Percentiles rank a stretch among this genome's conserved stretches.
Evolutionary conservation across 2,329 filamentous ascomycete genomes (phyloP).

Genomic region (Stachybotrys elegans): DNA sequence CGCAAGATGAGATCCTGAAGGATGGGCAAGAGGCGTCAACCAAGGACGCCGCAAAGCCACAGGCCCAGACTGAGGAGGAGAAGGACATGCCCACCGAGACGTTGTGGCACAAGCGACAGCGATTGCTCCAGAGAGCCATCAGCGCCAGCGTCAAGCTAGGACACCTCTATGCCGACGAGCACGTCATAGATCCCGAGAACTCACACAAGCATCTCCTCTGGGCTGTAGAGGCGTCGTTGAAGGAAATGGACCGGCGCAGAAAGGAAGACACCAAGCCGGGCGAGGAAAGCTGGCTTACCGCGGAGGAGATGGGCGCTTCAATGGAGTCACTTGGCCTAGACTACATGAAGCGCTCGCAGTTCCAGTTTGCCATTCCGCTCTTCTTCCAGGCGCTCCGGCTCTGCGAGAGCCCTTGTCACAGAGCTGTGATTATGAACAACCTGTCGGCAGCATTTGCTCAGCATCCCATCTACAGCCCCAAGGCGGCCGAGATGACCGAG

Average conservation of each 20-base stretch:
- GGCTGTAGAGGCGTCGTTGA: constrained; percentile 74
- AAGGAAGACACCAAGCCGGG: constrained; percentile 63
- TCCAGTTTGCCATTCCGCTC: constrained; percentile 78
- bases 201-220: constrained; percentile 71
- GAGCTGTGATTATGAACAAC: constrained; percentile 83
- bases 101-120: constrained; percentile 54
- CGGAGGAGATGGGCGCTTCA: constrained; percentile 67
- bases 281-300: constrained; percentile 66
- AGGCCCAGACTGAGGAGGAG: constrained; percentile 2
- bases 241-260: constrained; percentile 66
- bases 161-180: constrained; percentile 72
- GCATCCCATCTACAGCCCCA: constrained; percentile 42
- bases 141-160: constrained; percentile 79
- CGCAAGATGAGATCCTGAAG: constrained; percentile 3
- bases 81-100: constrained; percentile 33
- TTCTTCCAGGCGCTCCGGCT: constrained; percentile 80
- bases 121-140: constrained; percentile 68
- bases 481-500: constrained; percentile 16
- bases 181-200: constrained; percentile 66
- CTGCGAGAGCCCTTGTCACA: constrained; percentile 65
- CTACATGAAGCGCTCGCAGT: constrained; percentile 69
- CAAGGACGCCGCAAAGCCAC: constrained; percentile 18
- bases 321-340: constrained; percentile 72
- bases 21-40: constrained; percentile 9
- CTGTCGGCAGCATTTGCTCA: constrained; percentile 69